These are phyloP conservation scores for Monilinia aucupariae DNA, from an alignment of 2,329 filamentous ascomycete genomes.

Conservation along the genomic window DNA sequence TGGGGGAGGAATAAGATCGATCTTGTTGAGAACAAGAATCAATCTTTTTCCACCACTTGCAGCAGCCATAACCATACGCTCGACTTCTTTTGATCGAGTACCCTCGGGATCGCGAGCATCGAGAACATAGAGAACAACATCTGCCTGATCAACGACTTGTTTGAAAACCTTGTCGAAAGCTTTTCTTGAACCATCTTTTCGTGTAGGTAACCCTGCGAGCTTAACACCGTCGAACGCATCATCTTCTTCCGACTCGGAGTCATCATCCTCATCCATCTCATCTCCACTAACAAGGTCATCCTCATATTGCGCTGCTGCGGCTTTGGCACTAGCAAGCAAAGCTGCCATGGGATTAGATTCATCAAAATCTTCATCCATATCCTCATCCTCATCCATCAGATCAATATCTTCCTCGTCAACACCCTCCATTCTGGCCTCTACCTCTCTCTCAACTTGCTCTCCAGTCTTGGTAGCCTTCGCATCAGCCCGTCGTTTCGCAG, in stretches of 20 bases:
- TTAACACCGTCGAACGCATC: constrained; percentile 46
- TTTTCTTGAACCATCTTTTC: constrained; percentile 64
- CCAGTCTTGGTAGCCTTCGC: constrained; percentile 62
- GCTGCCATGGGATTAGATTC: constrained; percentile 87
- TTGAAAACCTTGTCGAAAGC: constrained; percentile 97
- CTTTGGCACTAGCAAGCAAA: constrained; percentile 76
- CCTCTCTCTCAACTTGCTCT: constrained; percentile 40
- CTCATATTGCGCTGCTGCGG: constrained; percentile 71
- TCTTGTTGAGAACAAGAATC: constrained; percentile 92
- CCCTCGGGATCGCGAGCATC: constrained; percentile 89
- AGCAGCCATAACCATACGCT: constrained; percentile 86
- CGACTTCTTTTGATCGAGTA: constrained; percentile 83
- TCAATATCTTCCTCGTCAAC: constrained; percentile 46
- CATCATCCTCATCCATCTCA: constrained; percentile 52
- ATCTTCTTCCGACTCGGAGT: constrained; percentile 42
- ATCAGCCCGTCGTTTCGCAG: constrained; percentile 63
- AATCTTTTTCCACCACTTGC: constrained; percentile 77
- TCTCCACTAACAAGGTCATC: constrained; percentile 40
- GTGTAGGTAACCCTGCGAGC: constrained; percentile 48
- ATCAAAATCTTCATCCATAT: constrained; percentile 53
- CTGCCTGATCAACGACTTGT: constrained; percentile 79
- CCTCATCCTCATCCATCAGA: constrained; percentile 47
- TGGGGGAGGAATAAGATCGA: constrained; percentile 77
- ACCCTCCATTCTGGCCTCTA: constrained; percentile 42
- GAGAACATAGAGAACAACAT: constrained; percentile 88